These are phyloP conservation scores for Tetrahymena thermophila DNA, from an alignment of 73 alveolate genomes.

Conservation along the genomic window DNA sequence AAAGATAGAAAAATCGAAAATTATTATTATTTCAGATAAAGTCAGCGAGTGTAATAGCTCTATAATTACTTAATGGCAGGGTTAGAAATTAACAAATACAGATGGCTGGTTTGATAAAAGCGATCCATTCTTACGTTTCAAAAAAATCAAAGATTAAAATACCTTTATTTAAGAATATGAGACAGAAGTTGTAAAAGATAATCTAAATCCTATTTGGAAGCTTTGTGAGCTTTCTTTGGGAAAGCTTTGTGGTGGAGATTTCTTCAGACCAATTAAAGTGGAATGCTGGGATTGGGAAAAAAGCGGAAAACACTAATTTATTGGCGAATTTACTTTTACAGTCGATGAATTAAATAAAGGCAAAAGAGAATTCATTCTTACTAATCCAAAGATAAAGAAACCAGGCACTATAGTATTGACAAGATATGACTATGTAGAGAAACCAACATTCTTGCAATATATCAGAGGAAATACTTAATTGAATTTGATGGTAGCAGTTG, in stretches of 20 bases:
- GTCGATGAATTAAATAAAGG: slow-evolving; percentile 19
- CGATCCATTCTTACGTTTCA: slow-evolving; percentile 43
- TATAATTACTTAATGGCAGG: slow-evolving; percentile 22
- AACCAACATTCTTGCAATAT: slow-evolving; percentile 55
- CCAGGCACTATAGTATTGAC: not conserved
- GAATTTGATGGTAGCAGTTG: slow-evolving; percentile 73
- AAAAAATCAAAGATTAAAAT: slow-evolving; percentile 11
- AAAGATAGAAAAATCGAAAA: slow-evolving; percentile 48
- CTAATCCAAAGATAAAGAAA: slow-evolving; percentile 5
- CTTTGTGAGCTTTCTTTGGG: slow-evolving; percentile 47
- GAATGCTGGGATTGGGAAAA: slow-evolving; percentile 53
- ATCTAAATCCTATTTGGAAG: slow-evolving; percentile 54
- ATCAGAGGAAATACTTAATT: slow-evolving; percentile 52
- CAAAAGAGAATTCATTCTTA: slow-evolving; percentile 12
- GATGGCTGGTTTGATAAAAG: slow-evolving; percentile 49
- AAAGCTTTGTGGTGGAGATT: slow-evolving; percentile 52
- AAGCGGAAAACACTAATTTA: slow-evolving; percentile 50
- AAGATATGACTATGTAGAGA: slow-evolving; percentile 26
- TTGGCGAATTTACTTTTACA: slow-evolving; percentile 55
- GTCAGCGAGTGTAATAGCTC: slow-evolving; percentile 40
- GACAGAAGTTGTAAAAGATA: slow-evolving; percentile 45
- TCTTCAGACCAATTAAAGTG: slow-evolving; percentile 39
- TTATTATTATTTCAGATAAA: slow-evolving; percentile 51
- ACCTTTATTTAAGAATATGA: slow-evolving; percentile 11
- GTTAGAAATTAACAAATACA: slow-evolving; percentile 10